phyloP scores from a whole-genome alignment of 2,329 filamentous ascomycete genomes.

The Sporothrix inflata region DNA sequence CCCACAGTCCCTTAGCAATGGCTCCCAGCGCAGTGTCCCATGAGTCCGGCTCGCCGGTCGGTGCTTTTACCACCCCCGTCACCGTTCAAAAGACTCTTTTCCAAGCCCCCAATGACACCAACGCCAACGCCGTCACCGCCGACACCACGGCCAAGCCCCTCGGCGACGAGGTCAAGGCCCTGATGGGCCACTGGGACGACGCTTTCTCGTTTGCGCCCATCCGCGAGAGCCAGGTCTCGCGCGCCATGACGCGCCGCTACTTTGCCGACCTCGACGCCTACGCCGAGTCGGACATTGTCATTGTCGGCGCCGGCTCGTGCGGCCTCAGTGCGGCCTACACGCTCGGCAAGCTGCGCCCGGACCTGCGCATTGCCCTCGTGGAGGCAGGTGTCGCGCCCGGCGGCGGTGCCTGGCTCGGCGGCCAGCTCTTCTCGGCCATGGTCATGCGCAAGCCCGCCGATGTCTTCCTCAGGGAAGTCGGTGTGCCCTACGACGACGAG shows the following conservation, averaged over 20 bases:
- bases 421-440: constrained; percentile 94
- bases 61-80: constrained; percentile 51
- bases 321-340: constrained; percentile 80
- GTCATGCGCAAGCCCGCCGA: constrained; percentile 92
- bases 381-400: constrained; percentile 86
- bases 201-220: constrained; percentile 82
- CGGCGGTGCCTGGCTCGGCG: constrained; percentile 89
- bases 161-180: constrained; percentile 36
- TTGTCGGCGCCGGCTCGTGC: constrained; percentile 87
- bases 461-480: constrained; percentile 77
- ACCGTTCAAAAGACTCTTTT: constrained; percentile 48
- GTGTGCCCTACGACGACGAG: constrained; percentile 85
- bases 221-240: constrained; percentile 88
- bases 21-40: constrained; percentile 66
- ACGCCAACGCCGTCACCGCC: not conserved
- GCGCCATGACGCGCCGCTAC: constrained; percentile 92
- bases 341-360: constrained; percentile 79
- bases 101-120: constrained; percentile 38
- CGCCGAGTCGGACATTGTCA: constrained; percentile 92
- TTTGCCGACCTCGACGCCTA: constrained; percentile 86
- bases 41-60: not conserved
- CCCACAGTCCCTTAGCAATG: constrained; percentile 58
- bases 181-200: constrained; percentile 78
- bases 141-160: constrained; percentile 34
- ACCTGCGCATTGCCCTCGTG: constrained; percentile 88